phyloP scores from a whole-genome alignment of 768 basidiomycete genomes.

The Collybiopsis confluens region DNA sequence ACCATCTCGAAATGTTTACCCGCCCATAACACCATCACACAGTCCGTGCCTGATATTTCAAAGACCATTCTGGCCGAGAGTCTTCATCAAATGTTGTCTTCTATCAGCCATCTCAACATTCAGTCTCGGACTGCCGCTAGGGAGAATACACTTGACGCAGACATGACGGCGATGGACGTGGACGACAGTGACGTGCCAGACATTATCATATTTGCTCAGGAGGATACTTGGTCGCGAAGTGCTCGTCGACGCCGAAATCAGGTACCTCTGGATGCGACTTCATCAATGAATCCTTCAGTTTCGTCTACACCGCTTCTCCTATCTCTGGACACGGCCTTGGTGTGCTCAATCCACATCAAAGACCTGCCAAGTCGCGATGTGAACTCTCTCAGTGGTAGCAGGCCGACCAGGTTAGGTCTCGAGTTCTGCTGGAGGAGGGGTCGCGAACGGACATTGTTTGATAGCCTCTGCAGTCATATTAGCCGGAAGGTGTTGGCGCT shows the following conservation, averaged over 20 bases:
- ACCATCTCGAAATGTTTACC: slow-evolving; percentile 53
- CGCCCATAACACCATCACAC: slow-evolving; percentile 48
- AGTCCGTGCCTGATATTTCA: slow-evolving; percentile 24
- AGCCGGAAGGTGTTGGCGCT: too few species aligned
- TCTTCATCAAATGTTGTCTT: background rate
- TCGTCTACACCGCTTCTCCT: too few species aligned
- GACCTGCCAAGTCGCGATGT: too few species aligned
- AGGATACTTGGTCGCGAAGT: slow-evolving; percentile 67
- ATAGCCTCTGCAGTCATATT: background rate
- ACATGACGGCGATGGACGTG: background rate
- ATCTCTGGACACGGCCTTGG: too few species aligned
- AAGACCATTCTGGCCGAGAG: background rate
- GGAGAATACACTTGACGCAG: too few species aligned
- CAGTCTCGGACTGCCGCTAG: slow-evolving; percentile 10
- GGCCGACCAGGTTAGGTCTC: too few species aligned
- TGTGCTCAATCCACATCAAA: too few species aligned
- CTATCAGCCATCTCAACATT: slow-evolving; percentile 8
- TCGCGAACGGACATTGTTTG: background rate
- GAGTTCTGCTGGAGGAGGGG: background rate
- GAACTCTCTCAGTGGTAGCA: too few species aligned
- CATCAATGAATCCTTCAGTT: too few species aligned
- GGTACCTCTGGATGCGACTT: too few species aligned
- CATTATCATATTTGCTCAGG: slow-evolving; percentile 23
- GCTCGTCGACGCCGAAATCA: slow-evolving; percentile 47
- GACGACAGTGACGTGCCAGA: background rate